A percentile compares a stretch with the other conserved stretches of the same genome.
phyloP scores from a whole-genome alignment of 2,329 filamentous ascomycete species.

The Trichoderma koningiopsis region DNA sequence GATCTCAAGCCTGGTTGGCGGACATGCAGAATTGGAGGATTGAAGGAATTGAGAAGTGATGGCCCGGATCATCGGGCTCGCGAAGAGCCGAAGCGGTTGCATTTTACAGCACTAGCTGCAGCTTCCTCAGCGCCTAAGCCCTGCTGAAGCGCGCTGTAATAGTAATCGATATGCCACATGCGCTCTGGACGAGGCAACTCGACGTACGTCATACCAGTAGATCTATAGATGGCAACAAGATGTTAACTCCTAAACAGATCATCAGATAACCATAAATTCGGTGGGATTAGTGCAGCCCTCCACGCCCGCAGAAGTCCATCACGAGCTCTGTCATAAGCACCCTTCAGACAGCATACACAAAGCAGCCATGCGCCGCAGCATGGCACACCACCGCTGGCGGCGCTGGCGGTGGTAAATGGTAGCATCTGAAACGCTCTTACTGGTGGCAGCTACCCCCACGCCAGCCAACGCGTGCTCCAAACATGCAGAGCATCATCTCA shows the following conservation, averaged over 20 bases:
- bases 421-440: neutral
- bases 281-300: neutral
- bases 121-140: neutral
- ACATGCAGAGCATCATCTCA: neutral
- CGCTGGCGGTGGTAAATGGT: neutral
- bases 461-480: neutral
- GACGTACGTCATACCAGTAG: neutral
- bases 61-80: neutral
- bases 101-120: slow-evolving; percentile 3
- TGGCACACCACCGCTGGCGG: neutral
- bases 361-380: neutral
- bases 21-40: neutral
- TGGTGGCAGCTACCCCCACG: neutral
- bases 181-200: neutral
- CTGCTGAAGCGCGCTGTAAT: slow-evolving; percentile 2
- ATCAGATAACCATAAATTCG: neutral
- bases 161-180: neutral
- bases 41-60: neutral
- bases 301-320: neutral
- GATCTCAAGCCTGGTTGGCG: neutral
- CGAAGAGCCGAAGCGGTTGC: slow-evolving; percentile 1
- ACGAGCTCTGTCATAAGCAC: neutral
- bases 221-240: neutral
- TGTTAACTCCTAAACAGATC: neutral
- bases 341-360: neutral